A percentile compares a stretch with the other conserved stretches of the same genome.
phyloP scores from a whole-genome alignment of 768 basidiomycete genomes.

The Asterophora parasitica region DNA sequence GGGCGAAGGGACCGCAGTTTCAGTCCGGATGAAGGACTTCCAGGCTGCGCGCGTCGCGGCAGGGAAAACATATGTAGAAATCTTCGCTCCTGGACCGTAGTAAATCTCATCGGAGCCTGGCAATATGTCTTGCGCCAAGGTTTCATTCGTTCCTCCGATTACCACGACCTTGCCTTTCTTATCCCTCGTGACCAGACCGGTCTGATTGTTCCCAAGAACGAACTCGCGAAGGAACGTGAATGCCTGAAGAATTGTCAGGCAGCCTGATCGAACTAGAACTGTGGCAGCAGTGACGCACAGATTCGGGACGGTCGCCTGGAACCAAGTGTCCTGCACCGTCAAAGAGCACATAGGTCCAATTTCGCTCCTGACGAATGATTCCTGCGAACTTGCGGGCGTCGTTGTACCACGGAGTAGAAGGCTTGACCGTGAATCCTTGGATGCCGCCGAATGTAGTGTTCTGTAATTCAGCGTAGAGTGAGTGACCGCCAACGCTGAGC shows the following conservation, averaged over 20 bases:
- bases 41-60: constrained; percentile 53
- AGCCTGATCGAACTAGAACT: not conserved
- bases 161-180: constrained; percentile 26
- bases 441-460: constrained; percentile 79
- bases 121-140: constrained; percentile 42
- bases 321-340: constrained; percentile 40
- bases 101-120: constrained; percentile 53
- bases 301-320: constrained; percentile 27
- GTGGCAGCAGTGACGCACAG: constrained; percentile 24
- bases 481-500: not conserved
- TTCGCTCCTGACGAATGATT: constrained; percentile 70
- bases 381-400: constrained; percentile 58
- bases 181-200: constrained; percentile 46
- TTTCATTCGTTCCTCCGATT: constrained; percentile 45
- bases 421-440: constrained; percentile 66
- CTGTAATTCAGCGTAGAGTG: constrained; percentile 26
- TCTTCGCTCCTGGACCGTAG: constrained; percentile 45
- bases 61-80: constrained; percentile 52
- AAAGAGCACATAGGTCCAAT: constrained; percentile 51
- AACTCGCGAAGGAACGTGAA: constrained; percentile 62
- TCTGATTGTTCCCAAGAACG: constrained; percentile 55
- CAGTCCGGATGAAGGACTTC: constrained; percentile 44
- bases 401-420: constrained; percentile 64
- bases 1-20: constrained; percentile 23
- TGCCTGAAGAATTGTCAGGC: constrained; percentile 35